These are phyloP conservation scores for Erythrophleum fordii DNA, from an alignment of 306 rosid species.

Conservation along the genomic window DNA sequence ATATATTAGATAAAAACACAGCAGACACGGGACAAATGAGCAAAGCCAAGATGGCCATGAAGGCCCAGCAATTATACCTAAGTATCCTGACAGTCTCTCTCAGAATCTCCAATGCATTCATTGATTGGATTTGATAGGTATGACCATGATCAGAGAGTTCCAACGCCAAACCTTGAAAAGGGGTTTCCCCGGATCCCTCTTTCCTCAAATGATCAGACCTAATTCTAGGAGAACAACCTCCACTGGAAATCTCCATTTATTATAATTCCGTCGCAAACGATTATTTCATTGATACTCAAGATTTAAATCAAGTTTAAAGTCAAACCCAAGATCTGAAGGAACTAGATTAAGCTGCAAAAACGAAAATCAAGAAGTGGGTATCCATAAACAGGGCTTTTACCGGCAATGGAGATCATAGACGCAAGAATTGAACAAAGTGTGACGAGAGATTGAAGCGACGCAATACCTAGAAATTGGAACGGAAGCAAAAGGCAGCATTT, in stretches of 20 bases:
- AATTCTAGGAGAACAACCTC: slow-evolving; percentile 56
- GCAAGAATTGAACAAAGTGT: slow-evolving; percentile 27
- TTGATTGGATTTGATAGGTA: slow-evolving; percentile 53
- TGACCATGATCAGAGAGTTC: slow-evolving; percentile 44
- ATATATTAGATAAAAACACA: slow-evolving; percentile 66
- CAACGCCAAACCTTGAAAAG: slow-evolving; percentile 45
- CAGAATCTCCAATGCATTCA: slow-evolving; percentile 91
- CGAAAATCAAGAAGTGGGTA: slow-evolving; percentile 30
- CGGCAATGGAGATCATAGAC: slow-evolving; percentile 15
- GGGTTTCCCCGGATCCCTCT: slow-evolving; percentile 62
- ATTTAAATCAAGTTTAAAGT: slow-evolving; percentile 10
- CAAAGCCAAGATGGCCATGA: slow-evolving; percentile 62
- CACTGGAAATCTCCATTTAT: slow-evolving; percentile 62
- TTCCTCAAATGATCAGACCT: slow-evolving; percentile 58
- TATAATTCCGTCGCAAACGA: neutral
- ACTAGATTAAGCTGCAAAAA: slow-evolving; percentile 34
- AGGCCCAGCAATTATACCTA: slow-evolving; percentile 77
- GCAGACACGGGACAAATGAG: slow-evolving; percentile 90
- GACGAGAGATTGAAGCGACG: slow-evolving; percentile 43
- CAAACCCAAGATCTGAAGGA: slow-evolving; percentile 42
- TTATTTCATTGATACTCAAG: slow-evolving; percentile 34
- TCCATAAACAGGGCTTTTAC: neutral
- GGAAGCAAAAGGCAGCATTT: slow-evolving; percentile 6
- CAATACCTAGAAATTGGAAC: slow-evolving; percentile 29
- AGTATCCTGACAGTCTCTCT: slow-evolving; percentile 86